Conservation (phyloP, 306 rosid genomes). For the Styphnolobium japonicum region DNA sequence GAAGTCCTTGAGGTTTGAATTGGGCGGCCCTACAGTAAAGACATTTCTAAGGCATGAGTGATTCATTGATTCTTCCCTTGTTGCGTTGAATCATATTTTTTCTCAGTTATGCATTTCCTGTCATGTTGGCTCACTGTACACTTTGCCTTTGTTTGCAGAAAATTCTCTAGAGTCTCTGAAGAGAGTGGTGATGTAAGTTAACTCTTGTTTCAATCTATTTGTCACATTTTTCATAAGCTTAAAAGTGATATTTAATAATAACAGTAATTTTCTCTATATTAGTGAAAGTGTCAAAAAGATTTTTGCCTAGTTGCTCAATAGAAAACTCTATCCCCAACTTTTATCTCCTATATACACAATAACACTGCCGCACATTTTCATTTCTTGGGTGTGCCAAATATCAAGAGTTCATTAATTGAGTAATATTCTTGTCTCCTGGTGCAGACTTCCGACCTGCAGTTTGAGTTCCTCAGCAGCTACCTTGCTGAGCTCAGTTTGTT, state of each 20-base stretch:
- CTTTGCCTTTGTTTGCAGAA: conserved; percentile 44
- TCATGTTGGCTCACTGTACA: neutral
- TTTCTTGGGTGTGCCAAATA: neutral
- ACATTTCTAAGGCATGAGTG: conserved; percentile 66
- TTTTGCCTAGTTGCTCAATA: neutral
- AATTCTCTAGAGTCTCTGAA: conserved; percentile 55
- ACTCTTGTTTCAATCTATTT: neutral
- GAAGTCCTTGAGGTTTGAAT: conserved; percentile 63
- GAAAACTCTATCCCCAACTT: neutral
- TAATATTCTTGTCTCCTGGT: neutral
- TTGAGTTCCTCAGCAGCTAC: conserved; percentile 74
- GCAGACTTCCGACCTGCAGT: conserved; percentile 59
- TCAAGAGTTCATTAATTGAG: neutral
- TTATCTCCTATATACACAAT: neutral
- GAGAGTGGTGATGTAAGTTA: conserved; percentile 53
- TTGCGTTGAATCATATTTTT: neutral
- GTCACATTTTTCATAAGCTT: neutral
- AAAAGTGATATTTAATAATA: neutral
- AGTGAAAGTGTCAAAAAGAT: neutral
- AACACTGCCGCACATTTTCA: neutral
- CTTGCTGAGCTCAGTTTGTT: conserved; percentile 89
- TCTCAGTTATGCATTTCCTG: neutral
- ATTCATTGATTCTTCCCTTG: neutral
- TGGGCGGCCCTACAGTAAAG: conserved; percentile 83
- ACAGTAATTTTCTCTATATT: neutral